Percentiles rank a stretch among this genome's conserved stretches.
phyloP scores from a whole-genome alignment of 371 early-diverging fungal genomes.

The Umbelopsis sp. region DNA sequence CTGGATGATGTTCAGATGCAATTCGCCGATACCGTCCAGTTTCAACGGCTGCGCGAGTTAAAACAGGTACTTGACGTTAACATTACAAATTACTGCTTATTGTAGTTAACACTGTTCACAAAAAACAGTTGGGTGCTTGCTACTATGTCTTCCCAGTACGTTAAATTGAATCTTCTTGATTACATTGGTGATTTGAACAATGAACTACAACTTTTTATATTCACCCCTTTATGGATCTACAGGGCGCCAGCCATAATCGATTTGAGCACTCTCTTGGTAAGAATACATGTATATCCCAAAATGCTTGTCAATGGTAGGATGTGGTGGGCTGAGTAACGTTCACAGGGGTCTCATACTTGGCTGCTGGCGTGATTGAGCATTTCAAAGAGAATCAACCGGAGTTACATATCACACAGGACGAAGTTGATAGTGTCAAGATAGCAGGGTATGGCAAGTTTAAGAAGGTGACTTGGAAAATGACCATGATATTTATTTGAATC shows the following conservation, averaged over 20 bases:
- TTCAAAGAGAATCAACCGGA: conserved; percentile 80
- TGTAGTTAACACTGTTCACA: background rate
- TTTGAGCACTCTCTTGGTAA: conserved; percentile 90
- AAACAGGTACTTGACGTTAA: conserved; percentile 69
- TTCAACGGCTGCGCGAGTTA: conserved; percentile 87
- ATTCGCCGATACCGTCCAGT: conserved; percentile 92
- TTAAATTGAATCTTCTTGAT: background rate
- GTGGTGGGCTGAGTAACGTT: background rate
- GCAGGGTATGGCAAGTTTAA: conserved; percentile 62
- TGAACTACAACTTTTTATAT: too few species aligned
- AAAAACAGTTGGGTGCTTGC: conserved; percentile 47
- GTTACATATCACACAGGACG: conserved; percentile 74
- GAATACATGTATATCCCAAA: background rate
- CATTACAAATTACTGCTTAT: background rate
- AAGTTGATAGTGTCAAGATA: conserved; percentile 84
- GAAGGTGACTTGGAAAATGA: background rate
- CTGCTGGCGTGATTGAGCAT: conserved; percentile 73
- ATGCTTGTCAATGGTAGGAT: too few species aligned
- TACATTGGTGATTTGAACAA: background rate
- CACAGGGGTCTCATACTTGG: conserved; percentile 81
- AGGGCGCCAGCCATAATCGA: conserved; percentile 89
- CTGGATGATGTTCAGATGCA: conserved; percentile 70
- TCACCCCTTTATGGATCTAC: conserved; percentile 62
- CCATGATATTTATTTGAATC: too few species aligned
- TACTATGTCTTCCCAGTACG: conserved; percentile 90